Evolutionary conservation across 2,329 filamentous ascomycete genomes (phyloP).

Genomic region (Fusarium verticillioides): DNA sequence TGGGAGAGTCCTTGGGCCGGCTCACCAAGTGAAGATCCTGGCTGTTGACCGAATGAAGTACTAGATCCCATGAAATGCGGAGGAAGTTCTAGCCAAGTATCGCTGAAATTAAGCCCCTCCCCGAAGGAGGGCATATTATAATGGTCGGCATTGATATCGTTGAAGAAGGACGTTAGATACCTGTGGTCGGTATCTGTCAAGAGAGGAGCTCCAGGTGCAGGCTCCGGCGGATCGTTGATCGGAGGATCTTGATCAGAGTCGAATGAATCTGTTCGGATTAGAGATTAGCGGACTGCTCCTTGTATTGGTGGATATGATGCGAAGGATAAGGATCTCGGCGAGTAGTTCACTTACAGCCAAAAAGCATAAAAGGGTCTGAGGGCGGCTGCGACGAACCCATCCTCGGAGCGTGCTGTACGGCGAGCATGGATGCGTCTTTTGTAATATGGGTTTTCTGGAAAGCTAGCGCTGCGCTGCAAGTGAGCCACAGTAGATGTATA

Average conservation of each 20-base stretch:
- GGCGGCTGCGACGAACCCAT: constrained; percentile 69
- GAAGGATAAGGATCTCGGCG: neutral
- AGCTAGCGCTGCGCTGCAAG: constrained; percentile 9
- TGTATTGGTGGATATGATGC: neutral
- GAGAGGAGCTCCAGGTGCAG: constrained; percentile 72
- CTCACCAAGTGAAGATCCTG: constrained; percentile 45
- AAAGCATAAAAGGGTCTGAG: constrained; percentile 66
- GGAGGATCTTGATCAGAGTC: constrained; percentile 58
- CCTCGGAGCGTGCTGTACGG: constrained; percentile 62
- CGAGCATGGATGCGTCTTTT: constrained; percentile 65
- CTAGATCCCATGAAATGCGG: constrained; percentile 73
- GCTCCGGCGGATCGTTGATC: constrained; percentile 67
- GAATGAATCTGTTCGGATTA: constrained; percentile 55
- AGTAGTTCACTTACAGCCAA: constrained; percentile 70
- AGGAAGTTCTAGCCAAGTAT: constrained; percentile 68
- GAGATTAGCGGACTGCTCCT: constrained; percentile 42
- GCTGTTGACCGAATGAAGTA: constrained; percentile 70
- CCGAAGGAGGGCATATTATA: constrained; percentile 62
- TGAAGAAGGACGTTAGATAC: constrained; percentile 68
- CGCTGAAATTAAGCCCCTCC: constrained; percentile 61
- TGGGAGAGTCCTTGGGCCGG: constrained; percentile 37
- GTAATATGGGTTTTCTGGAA: constrained; percentile 14
- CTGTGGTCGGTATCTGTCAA: constrained; percentile 71
- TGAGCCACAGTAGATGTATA: constrained; percentile 5
- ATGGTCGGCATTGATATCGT: constrained; percentile 62